Conservation (phyloP, 176 grass and related monocot species). For the Oryza officinalis region DNA sequence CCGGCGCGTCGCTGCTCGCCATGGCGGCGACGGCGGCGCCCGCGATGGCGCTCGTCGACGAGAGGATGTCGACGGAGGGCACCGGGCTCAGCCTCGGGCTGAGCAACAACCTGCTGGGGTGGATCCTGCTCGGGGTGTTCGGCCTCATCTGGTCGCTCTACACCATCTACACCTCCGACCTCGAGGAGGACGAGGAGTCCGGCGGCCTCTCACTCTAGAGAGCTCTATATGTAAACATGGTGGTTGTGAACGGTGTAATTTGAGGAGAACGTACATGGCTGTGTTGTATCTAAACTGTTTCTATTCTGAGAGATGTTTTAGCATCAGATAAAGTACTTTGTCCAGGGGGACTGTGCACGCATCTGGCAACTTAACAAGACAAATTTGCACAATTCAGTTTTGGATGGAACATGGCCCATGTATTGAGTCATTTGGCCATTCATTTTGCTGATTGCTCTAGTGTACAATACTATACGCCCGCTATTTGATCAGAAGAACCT, state of each 20-base stretch:
- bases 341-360: neutral
- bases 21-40: conserved; percentile 56
- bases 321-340: conserved; percentile 3
- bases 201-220: conserved; percentile 76
- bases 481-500: conserved; percentile 16
- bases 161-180: conserved; percentile 79
- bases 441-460: conserved; percentile 6
- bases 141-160: conserved; percentile 95
- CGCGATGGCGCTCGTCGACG: conserved; percentile 86
- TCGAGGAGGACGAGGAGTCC: conserved; percentile 97
- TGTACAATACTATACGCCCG: conserved; percentile 35
- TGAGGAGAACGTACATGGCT: conserved; percentile 17
- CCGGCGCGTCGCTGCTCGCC: conserved; percentile 37
- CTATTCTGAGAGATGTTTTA: conserved; percentile 25
- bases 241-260: conserved; percentile 19
- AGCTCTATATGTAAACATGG: conserved; percentile 33
- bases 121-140: conserved; percentile 86
- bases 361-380: neutral
- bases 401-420: neutral
- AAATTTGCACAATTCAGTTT: neutral
- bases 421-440: neutral
- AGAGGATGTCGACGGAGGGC: conserved; percentile 90
- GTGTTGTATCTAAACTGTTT: conserved; percentile 44
- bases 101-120: conserved; percentile 92
- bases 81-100: conserved; percentile 92